A percentile compares a stretch with the other conserved stretches of the same genome.
These are phyloP conservation scores for Mucor saturninus DNA, from an alignment of 371 early-diverging fungal genomes.

Conservation along the genomic window DNA sequence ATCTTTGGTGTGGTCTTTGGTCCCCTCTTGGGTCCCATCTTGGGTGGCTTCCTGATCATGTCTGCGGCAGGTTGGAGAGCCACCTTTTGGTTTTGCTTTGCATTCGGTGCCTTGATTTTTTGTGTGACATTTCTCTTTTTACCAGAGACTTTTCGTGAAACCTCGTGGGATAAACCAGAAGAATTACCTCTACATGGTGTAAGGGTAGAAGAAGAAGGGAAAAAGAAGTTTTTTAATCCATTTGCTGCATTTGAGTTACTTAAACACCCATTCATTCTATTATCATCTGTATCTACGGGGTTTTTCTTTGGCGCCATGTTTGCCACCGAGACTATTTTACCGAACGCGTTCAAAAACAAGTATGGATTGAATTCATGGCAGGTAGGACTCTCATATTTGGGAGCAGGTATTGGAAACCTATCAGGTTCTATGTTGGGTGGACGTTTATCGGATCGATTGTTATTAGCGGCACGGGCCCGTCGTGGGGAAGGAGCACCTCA, in stretches of 20 bases:
- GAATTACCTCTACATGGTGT: slow-evolving; percentile 1
- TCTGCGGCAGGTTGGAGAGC: slow-evolving; percentile 22
- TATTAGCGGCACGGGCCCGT: slow-evolving; percentile 33
- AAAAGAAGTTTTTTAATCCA: slow-evolving; percentile 29
- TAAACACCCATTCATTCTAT: slow-evolving; percentile 51
- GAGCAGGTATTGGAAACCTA: slow-evolving; percentile 35
- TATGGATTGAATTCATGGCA: slow-evolving; percentile 46
- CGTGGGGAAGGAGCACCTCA: slow-evolving; percentile 38
- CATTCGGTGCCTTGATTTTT: slow-evolving; percentile 25
- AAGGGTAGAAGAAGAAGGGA: not conserved
- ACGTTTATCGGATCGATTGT: slow-evolving; percentile 40
- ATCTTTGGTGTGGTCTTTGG: slow-evolving; percentile 52
- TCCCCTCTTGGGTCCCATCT: slow-evolving; percentile 24
- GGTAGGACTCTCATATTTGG: slow-evolving; percentile 36
- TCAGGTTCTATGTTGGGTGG: slow-evolving; percentile 38
- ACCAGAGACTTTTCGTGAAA: slow-evolving; percentile 65
- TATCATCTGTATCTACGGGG: slow-evolving; percentile 49
- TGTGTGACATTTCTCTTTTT: slow-evolving; percentile 45
- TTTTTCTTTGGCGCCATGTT: slow-evolving; percentile 55
- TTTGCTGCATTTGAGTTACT: slow-evolving; percentile 39
- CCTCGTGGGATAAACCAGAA: slow-evolving; percentile 10
- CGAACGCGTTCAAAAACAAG: slow-evolving; percentile 25
- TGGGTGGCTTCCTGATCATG: slow-evolving; percentile 31
- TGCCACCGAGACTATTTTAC: slow-evolving; percentile 47
- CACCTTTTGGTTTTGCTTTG: slow-evolving; percentile 31